Evolutionary conservation across 306 rosid genomes (phyloP), one percentile per base, ranked within the genome.

Genomic region (Begonia loranthoides): DNA sequence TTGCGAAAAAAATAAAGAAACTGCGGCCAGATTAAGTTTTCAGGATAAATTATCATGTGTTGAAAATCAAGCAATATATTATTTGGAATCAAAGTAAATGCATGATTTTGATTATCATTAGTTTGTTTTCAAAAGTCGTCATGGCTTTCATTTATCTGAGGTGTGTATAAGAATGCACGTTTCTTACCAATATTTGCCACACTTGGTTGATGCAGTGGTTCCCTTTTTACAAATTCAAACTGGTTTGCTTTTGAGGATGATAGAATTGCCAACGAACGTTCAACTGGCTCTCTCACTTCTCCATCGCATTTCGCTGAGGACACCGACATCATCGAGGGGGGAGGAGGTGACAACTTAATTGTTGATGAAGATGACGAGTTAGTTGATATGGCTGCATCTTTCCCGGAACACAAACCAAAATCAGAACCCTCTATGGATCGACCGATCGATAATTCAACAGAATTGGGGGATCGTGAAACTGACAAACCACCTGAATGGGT

Each of bases 401-500:
- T 84, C 15, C 80, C 86, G 3, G 79, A 80, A 57, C 72, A 70
- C 15, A 85, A 56, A 65, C 60, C 73, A 21, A 66, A 73, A 51
- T 48, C 64, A 63, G 88, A 74, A 53, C 63, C 53, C 41, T 40
- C 45, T 5, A 14, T 44, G 10, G 53, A 13, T 50, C 38, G 16
- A 9, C 50, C 49, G 38, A 15, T 54, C 12, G 48, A 51, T 46
- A 38, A 22, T 41, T 55, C 51, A 53, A 49, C 65, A 41, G 79
- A 73, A 64, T 14, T 10, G 3, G 76, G 55, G 22, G 60, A 63
- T 44, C 33, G 39, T 50, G 99, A 78, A 64, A 75, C 73, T 11
- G 96, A 92, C 51, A 83, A 92, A 66, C 93, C 94, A 12, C 79
- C 94, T 0, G 96, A 92, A 62, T 92, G 99, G 99, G 99, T 92